phyloP scores from a whole-genome alignment of 352 stramenopile genomes.

The Phytophthora cactorum region DNA sequence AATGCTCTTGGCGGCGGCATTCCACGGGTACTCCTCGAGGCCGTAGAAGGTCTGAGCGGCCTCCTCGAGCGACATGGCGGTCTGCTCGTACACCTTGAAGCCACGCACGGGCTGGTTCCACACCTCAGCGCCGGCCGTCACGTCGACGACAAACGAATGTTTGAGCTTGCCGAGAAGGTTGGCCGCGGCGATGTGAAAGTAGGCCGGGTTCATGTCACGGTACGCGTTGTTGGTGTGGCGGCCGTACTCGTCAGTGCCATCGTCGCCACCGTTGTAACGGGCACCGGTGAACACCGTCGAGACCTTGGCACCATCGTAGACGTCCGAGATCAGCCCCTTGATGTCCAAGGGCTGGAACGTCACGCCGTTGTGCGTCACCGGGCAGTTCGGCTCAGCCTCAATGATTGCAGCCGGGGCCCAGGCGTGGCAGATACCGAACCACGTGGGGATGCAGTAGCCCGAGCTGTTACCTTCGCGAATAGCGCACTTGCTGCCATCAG shows the following conservation, averaged over 20 bases:
- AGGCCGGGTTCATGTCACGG: slow-evolving; percentile 56
- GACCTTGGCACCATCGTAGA: slow-evolving; percentile 44
- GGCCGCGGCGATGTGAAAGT: slow-evolving; percentile 54
- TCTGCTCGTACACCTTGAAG: slow-evolving; percentile 53
- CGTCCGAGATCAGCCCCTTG: slow-evolving; percentile 50
- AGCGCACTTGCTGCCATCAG: slow-evolving; percentile 34
- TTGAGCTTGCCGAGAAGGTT: slow-evolving; percentile 57
- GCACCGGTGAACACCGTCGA: slow-evolving; percentile 48
- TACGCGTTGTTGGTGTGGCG: slow-evolving; percentile 44
- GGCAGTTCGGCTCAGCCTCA: slow-evolving; percentile 50
- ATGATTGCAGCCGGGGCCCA: slow-evolving; percentile 49
- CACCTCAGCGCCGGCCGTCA: slow-evolving; percentile 39
- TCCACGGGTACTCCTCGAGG: slow-evolving; percentile 58
- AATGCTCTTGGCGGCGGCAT: slow-evolving; percentile 45
- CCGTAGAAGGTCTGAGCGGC: slow-evolving; percentile 44
- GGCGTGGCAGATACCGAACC: slow-evolving; percentile 62
- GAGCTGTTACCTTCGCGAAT: slow-evolving; percentile 28
- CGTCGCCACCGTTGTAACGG: slow-evolving; percentile 37
- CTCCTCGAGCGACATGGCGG: slow-evolving; percentile 38
- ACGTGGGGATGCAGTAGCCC: slow-evolving; percentile 56
- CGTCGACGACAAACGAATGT: slow-evolving; percentile 49
- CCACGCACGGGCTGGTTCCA: slow-evolving; percentile 68
- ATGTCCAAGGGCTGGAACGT: slow-evolving; percentile 57
- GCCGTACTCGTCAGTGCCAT: slow-evolving; percentile 49
- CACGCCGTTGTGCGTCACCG: slow-evolving; percentile 50